These are phyloP conservation scores for Codiaeum variegatum DNA, from an alignment of 441 rosid species.

Conservation along the genomic window DNA sequence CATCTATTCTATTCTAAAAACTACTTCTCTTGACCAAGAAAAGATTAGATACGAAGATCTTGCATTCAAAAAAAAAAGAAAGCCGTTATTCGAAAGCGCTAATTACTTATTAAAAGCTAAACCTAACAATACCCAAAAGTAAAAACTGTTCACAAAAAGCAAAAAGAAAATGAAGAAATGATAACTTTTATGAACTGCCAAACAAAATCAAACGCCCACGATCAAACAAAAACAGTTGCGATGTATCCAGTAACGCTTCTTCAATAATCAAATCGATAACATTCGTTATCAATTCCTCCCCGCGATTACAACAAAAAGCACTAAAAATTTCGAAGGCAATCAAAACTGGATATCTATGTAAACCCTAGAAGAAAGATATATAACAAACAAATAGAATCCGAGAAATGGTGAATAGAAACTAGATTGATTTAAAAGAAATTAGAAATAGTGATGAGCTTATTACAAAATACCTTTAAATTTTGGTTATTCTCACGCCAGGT, in stretches of 20 bases:
- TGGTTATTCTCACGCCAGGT: neutral
- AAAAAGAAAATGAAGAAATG: neutral
- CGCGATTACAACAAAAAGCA: neutral
- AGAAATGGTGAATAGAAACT: neutral
- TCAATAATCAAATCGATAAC: neutral
- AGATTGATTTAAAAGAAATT: neutral
- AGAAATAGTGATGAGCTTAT: neutral
- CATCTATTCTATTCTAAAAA: too few species aligned
- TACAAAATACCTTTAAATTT: neutral
- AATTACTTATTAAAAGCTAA: neutral
- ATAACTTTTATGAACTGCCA: neutral
- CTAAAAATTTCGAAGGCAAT: neutral
- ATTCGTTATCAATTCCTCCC: neutral
- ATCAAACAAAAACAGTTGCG: neutral
- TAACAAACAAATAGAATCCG: neutral
- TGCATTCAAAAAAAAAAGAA: neutral
- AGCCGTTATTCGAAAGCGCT: neutral
- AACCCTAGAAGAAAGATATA: conserved; percentile 6
- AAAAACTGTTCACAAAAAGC: neutral
- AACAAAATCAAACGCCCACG: neutral
- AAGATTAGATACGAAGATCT: neutral
- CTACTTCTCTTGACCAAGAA: neutral
- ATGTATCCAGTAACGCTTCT: neutral
- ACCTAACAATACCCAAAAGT: neutral
- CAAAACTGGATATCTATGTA: neutral